Conservation (phyloP, 2,329 filamentous ascomycete species). For the Ilyonectria sp. region DNA sequence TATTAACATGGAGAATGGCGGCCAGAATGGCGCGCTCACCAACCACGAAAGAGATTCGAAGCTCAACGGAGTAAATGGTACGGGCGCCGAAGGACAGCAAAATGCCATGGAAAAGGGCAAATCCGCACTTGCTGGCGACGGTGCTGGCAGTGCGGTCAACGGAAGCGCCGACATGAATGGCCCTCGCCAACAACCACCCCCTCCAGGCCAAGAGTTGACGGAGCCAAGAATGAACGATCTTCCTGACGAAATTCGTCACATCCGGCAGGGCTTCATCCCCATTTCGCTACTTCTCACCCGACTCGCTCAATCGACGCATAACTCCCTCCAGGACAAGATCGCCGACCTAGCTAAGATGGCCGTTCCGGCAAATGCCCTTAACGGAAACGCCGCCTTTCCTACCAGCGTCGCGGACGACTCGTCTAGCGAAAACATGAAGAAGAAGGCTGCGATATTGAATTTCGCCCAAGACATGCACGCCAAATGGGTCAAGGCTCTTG, state of each 20-base stretch:
- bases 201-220: conserved; percentile 35
- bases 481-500: conserved; percentile 93
- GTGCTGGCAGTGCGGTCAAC: conserved; percentile 44
- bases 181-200: conserved; percentile 32
- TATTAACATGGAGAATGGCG: conserved; percentile 70
- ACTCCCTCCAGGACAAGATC: conserved; percentile 80
- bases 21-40: conserved; percentile 66
- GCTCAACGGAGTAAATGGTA: conserved; percentile 62
- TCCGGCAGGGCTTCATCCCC: conserved; percentile 82
- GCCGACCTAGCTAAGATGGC: conserved; percentile 79
- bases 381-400: conserved; percentile 62
- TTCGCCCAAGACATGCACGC: conserved; percentile 86
- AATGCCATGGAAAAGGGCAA: conserved; percentile 54
- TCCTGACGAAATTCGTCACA: conserved; percentile 77
- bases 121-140: conserved; percentile 30
- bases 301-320: conserved; percentile 87
- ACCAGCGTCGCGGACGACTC: conserved; percentile 65
- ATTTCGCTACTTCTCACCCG: conserved; percentile 83
- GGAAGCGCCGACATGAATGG: conserved; percentile 41
- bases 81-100: conserved; percentile 42
- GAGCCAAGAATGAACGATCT: conserved; percentile 68
- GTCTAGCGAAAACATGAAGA: conserved; percentile 77
- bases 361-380: conserved; percentile 64
- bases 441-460: conserved; percentile 82
- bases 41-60: conserved; percentile 68